Conservation (phyloP, 2,329 filamentous ascomycete species). For the Penicillium aurantiogriseum region DNA sequence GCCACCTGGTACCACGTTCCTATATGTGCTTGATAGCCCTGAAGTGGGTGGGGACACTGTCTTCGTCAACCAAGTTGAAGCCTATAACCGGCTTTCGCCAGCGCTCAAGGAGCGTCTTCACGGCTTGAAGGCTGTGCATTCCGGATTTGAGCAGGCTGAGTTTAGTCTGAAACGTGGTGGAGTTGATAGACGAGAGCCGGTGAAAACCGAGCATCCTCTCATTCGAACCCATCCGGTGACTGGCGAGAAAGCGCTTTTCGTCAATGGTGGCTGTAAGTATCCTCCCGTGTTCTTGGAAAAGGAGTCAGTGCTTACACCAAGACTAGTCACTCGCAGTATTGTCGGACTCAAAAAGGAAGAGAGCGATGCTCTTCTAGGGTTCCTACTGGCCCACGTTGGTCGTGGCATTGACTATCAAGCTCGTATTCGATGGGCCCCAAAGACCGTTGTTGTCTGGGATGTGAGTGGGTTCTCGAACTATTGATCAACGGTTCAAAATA, state of each 20-base stretch:
- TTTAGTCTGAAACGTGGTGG: slow-evolving; percentile 62
- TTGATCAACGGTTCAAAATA: slow-evolving; percentile 31
- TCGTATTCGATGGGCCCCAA: slow-evolving; percentile 27
- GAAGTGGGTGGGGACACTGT: slow-evolving; percentile 76
- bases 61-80: slow-evolving; percentile 73
- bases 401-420: slow-evolving; percentile 27
- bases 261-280: slow-evolving; percentile 33
- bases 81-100: slow-evolving; percentile 74
- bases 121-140: slow-evolving; percentile 75
- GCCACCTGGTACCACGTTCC: slow-evolving; percentile 83
- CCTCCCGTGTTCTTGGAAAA: not conserved
- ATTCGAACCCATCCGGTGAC: slow-evolving; percentile 49
- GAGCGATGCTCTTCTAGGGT: slow-evolving; percentile 38
- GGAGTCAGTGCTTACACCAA: slow-evolving; percentile 19
- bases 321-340: slow-evolving; percentile 38
- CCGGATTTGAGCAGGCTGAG: slow-evolving; percentile 73
- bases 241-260: slow-evolving; percentile 36
- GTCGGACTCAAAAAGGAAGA: slow-evolving; percentile 47
- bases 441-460: slow-evolving; percentile 37
- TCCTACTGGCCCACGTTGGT: slow-evolving; percentile 20
- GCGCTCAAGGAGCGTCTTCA: slow-evolving; percentile 74
- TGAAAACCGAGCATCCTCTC: slow-evolving; percentile 70
- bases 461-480: slow-evolving; percentile 37
- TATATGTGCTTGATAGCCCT: slow-evolving; percentile 78
- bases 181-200: slow-evolving; percentile 70